A percentile compares a stretch with the other conserved stretches of the same genome.
phyloP scores from a whole-genome alignment of 768 basidiomycete genomes.

The Lactarius trivialis region DNA sequence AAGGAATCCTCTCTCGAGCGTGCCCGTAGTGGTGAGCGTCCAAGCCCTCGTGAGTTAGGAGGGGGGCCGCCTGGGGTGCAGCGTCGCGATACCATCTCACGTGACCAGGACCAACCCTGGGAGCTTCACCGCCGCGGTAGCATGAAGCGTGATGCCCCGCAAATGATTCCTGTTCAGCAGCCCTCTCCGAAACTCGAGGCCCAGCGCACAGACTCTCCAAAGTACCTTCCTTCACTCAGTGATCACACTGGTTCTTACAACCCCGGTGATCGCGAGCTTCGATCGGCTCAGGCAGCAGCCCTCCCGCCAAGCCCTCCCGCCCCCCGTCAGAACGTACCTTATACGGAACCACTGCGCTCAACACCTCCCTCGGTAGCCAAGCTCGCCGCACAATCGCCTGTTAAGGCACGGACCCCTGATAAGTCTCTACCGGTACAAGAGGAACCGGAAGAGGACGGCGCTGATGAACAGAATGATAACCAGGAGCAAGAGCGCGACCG shows the following conservation, averaged over 20 bases:
- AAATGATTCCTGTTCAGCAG: conserved; percentile 4
- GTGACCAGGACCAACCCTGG: conserved; percentile 15
- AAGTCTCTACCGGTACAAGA: conserved; percentile 24
- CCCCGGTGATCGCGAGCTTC: conserved; percentile 19
- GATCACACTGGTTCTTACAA: conserved; percentile 13
- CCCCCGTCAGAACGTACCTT: conserved; percentile 12
- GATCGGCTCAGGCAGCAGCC: conserved; percentile 14
- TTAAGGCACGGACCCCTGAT: conserved; percentile 22
- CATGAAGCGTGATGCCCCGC: conserved; percentile 16
- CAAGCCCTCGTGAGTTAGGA: conserved; percentile 16
- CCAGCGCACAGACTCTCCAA: conserved; percentile 16
- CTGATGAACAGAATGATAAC: conserved; percentile 1
- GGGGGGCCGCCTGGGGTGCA: background rate
- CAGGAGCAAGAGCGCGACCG: conserved; percentile 17
- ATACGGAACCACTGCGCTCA: conserved; percentile 14
- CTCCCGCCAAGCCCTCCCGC: conserved; percentile 16
- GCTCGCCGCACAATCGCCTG: conserved; percentile 14
- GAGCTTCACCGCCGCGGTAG: conserved; percentile 20
- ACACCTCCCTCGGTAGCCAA: conserved; percentile 16
- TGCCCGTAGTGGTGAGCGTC: conserved; percentile 14
- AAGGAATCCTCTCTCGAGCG: conserved; percentile 20
- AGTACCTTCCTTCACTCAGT: conserved; percentile 19
- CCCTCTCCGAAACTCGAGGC: conserved; percentile 16
- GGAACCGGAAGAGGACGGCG: conserved; percentile 22
- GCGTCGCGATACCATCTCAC: conserved; percentile 16